phyloP scores from a whole-genome alignment of 148 eudicot genomes.

The Rhododendron ovatum region DNA sequence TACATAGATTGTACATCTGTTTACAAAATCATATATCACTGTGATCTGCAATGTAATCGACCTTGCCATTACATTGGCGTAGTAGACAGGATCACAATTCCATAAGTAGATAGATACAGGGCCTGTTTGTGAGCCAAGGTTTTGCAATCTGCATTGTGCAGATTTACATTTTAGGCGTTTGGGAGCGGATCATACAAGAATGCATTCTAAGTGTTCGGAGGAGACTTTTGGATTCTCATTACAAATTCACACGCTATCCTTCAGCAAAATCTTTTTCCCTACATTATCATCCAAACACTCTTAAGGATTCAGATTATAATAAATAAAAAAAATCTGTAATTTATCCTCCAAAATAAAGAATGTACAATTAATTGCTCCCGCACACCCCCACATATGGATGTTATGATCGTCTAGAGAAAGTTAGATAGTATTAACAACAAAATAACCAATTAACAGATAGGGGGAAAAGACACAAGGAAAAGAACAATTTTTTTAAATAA shows the following conservation, averaged over 20 bases:
- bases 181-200: neutral
- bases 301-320: neutral
- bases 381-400: neutral
- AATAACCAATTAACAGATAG: neutral
- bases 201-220: neutral
- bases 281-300: neutral
- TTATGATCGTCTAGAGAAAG: neutral
- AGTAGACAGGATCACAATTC: neutral
- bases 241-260: neutral
- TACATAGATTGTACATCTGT: neutral
- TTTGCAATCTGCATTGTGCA: neutral
- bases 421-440: neutral
- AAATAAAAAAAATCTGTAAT: neutral
- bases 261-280: neutral
- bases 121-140: neutral
- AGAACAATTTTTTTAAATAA: neutral
- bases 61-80: neutral
- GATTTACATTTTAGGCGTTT: neutral
- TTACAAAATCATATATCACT: neutral
- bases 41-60: neutral
- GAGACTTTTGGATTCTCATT: neutral
- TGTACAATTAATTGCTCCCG: neutral
- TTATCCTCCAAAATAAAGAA: neutral
- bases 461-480: neutral
- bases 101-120: neutral